phyloP scores from a whole-genome alignment of 768 basidiomycete genomes.

The Psilocybe cubensis region DNA sequence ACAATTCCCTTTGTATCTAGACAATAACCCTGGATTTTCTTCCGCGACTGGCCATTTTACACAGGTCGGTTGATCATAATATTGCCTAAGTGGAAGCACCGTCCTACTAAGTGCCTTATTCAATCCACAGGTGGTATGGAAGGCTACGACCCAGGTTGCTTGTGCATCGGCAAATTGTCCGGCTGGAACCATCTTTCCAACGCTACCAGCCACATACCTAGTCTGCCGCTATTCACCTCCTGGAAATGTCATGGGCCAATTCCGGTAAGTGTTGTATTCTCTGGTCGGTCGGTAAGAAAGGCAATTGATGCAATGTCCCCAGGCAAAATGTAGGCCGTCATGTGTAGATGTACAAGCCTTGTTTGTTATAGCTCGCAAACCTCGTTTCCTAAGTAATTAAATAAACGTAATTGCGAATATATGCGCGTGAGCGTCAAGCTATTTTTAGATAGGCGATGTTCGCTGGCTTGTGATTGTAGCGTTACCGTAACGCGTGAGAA shows the following conservation, averaged over 20 bases:
- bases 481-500: neutral
- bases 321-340: slow-evolving; percentile 15
- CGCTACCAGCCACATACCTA: slow-evolving; percentile 21
- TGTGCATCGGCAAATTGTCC: slow-evolving; percentile 46
- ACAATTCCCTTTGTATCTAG: too few species aligned
- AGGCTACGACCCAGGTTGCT: slow-evolving; percentile 49
- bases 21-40: too few species aligned
- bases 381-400: too few species aligned
- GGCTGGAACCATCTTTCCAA: slow-evolving; percentile 25
- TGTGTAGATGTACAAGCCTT: neutral
- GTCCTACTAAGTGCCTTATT: too few species aligned
- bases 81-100: too few species aligned
- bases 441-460: neutral
- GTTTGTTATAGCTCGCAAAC: too few species aligned
- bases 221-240: slow-evolving; percentile 31
- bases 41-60: too few species aligned
- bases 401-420: too few species aligned
- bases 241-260: slow-evolving; percentile 28
- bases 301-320: neutral
- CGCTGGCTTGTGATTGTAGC: neutral
- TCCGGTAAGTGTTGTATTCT: slow-evolving; percentile 16
- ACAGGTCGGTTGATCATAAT: too few species aligned
- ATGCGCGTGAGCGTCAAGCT: too few species aligned
- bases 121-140: too few species aligned
- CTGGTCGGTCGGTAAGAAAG: neutral